Percentiles rank a stretch among this genome's conserved stretches.
These are phyloP conservation scores for Rhynchospora breviuscula DNA, from an alignment of 176 grass and related monocot species.

Conservation along the genomic window DNA sequence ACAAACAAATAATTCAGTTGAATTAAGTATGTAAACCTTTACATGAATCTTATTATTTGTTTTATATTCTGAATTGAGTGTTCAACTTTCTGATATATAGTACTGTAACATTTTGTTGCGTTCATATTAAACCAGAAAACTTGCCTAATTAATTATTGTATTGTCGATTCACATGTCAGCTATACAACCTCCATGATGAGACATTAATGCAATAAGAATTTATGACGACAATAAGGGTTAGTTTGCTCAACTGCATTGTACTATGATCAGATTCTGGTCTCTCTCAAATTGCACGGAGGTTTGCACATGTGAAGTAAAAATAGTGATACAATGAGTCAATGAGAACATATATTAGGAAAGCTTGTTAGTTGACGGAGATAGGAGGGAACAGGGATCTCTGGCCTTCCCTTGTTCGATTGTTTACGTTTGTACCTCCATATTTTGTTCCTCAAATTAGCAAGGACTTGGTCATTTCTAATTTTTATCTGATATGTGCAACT, in stretches of 20 bases:
- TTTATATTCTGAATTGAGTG: not conserved
- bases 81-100: not conserved
- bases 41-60: not conserved
- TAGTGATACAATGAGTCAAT: not conserved
- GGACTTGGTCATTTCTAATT: too few species aligned
- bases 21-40: not conserved
- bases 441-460: too few species aligned
- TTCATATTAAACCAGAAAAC: not conserved
- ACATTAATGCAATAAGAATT: not conserved
- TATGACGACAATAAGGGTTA: not conserved
- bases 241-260: not conserved
- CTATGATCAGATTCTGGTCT: not conserved
- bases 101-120: not conserved
- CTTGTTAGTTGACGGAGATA: not conserved
- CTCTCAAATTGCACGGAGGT: not conserved
- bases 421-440: too few species aligned
- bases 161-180: not conserved
- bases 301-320: not conserved
- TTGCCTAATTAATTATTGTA: not conserved
- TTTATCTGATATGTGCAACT: too few species aligned
- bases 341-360: not conserved
- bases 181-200: not conserved
- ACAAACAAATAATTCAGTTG: not conserved
- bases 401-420: too few species aligned
- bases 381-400: too few species aligned